Conservation (phyloP, 352 stramenopile genomes). For the Pelagophyceae sp. region DNA sequence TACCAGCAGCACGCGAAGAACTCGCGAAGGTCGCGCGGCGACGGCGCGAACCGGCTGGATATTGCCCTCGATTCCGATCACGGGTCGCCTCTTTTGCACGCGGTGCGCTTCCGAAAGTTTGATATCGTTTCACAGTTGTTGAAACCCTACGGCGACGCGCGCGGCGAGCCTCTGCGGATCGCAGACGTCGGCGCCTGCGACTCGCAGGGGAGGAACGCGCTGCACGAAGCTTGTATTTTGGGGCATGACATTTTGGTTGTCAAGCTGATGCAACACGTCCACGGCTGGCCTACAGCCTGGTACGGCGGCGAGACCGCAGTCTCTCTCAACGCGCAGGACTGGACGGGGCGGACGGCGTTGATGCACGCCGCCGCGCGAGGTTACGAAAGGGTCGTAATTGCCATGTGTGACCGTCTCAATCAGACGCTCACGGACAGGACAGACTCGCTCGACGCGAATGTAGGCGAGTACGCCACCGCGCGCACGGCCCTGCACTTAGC, state of each 20-base stretch:
- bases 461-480: neutral
- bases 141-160: neutral
- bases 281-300: neutral
- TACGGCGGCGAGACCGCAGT: neutral
- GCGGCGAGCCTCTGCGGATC: neutral
- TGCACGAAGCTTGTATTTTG: neutral
- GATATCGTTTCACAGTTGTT: neutral
- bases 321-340: neutral
- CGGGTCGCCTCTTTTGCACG: neutral
- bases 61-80: neutral
- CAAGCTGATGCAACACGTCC: neutral
- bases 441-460: neutral
- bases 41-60: neutral
- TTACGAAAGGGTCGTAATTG: neutral
- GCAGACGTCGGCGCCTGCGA: neutral
- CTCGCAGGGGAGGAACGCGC: neutral
- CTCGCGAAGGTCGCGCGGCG: neutral
- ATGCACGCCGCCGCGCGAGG: slow-evolving; percentile 3
- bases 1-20: neutral
- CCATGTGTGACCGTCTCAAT: neutral
- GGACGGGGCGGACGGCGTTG: neutral
- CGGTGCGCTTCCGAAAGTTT: neutral
- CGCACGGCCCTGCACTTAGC: slow-evolving; percentile 2
- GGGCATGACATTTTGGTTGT: neutral
- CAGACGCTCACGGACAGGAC: neutral